Conservation (phyloP, 768 basidiomycete species). For the Tulasnella sp. region DNA sequence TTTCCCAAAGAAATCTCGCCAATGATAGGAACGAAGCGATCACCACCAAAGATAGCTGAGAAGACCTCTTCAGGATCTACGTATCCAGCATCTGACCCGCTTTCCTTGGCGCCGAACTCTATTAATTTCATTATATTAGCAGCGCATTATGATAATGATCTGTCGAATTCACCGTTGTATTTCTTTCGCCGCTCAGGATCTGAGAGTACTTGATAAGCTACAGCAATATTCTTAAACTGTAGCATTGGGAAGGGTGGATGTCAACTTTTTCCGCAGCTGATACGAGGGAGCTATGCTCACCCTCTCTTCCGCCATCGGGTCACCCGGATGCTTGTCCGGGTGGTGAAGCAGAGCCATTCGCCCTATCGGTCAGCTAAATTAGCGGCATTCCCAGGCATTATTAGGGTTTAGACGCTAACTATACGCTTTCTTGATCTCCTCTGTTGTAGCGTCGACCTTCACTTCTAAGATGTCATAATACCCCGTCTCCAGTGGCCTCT, state of each 20-base stretch:
- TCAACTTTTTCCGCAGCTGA: neutral
- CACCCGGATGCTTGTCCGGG: conserved; percentile 88
- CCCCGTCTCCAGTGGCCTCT: conserved; percentile 80
- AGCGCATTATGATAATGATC: no score
- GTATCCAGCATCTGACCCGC: no score
- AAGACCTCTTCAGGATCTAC: no score
- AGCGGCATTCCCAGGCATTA: neutral
- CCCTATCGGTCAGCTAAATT: conserved; percentile 41
- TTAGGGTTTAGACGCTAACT: conserved; percentile 45
- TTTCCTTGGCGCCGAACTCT: no score
- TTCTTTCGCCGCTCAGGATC: no score
- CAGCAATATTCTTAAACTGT: conserved; percentile 80
- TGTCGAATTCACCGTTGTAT: no score
- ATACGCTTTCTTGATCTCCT: conserved; percentile 90
- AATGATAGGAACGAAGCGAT: conserved; percentile 80
- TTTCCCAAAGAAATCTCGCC: conserved; percentile 81
- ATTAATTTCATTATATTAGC: no score
- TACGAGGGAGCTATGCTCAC: conserved; percentile 36
- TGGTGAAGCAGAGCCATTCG: conserved; percentile 85
- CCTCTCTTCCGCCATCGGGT: conserved; percentile 71
- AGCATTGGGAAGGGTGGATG: neutral
- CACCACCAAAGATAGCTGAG: conserved; percentile 84
- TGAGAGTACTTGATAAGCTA: conserved; percentile 62
- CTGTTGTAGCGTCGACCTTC: conserved; percentile 64
- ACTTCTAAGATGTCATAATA: conserved; percentile 87